Base-by-base conservation (phyloP, 225 moss, liverwort and hornwort species). In the Rhytidiadelphus loreus region DNA sequence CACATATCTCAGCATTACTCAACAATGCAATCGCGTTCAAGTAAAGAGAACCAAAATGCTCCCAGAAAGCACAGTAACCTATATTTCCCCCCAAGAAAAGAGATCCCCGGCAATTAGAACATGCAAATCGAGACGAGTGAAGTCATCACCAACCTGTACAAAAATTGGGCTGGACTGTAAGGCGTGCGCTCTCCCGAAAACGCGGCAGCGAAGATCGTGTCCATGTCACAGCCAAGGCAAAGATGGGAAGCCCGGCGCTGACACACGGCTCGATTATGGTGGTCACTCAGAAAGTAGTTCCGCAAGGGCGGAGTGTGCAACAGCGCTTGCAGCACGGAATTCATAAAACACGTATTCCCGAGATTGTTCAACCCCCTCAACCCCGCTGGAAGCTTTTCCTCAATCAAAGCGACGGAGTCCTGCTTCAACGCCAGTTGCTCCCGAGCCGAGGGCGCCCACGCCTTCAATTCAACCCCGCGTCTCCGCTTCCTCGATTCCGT, bases 301-400 rank as follows among this genome's bases (percentile, higher is more conserved):
- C 97, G 92, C 90, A 97, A 90, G 13, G 97, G 97, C 21, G 97
- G 97, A 50, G 96, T 97, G 37, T 97, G 97, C 64, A 97, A 72
- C 41, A 97, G 91, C 12, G 97, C 96, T 93, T 97, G 97, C 89
- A 97, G 87, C 86, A 97, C 97, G 16, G 97, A 97, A 91, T 97
- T 97, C 97, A 97, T 97, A 71, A 97, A 97, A 84, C 97, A 97
- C 5, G 97, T 97, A 85, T 97, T 97, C 8, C 97, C 97, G 48
- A 97, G 90, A 78, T 97, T 97, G 58, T 97, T 97, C 73, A 97
- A 88, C 12, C 97, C 97, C 50, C 97, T 82, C 60, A 97, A 92
- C 21, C 97, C 97, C 46, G 94, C 92, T 1, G 97, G 97, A 87
- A 94, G 80, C 80, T 93, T 93, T 71, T 92, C 90, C 88, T 95